phyloP scores from a whole-genome alignment of 495 filamentous ascomycete species.

The Penicillium antarcticum region DNA sequence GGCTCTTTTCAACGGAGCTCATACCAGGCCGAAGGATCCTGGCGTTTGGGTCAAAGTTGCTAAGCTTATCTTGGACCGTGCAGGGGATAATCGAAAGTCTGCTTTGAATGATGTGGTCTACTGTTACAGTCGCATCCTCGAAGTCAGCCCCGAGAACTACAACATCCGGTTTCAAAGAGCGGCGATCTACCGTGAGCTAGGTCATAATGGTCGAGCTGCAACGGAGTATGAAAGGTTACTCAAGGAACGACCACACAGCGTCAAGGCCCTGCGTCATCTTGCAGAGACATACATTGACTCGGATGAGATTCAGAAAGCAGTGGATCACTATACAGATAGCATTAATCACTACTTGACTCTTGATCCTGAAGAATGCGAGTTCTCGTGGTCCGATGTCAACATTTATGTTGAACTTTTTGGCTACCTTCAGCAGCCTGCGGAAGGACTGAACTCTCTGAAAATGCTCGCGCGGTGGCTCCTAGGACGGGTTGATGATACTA shows the following conservation, averaged over 20 bases:
- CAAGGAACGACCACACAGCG: constrained; percentile 55
- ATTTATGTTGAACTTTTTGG: constrained; percentile 79
- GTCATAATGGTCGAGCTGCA: constrained; percentile 53
- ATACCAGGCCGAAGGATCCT: constrained; percentile 65
- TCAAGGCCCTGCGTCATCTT: constrained; percentile 57
- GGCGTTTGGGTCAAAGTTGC: constrained; percentile 67
- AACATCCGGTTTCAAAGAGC: constrained; percentile 60
- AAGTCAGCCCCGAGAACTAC: constrained; percentile 54
- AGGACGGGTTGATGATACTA: constrained; percentile 66
- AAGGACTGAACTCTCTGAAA: constrained; percentile 67
- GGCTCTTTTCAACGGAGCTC: constrained; percentile 68
- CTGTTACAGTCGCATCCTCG: constrained; percentile 68
- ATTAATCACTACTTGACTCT: constrained; percentile 53
- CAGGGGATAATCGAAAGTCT: constrained; percentile 48
- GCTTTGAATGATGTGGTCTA: constrained; percentile 57
- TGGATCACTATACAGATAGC: constrained; percentile 57
- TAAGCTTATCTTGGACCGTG: constrained; percentile 59
- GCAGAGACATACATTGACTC: constrained; percentile 63
- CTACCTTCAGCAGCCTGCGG: constrained; percentile 54
- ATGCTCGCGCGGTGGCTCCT: constrained; percentile 75
- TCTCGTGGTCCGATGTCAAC: constrained; percentile 81
- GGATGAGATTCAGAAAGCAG: constrained; percentile 53
- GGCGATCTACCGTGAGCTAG: constrained; percentile 55
- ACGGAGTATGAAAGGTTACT: constrained; percentile 62
- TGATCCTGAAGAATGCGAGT: constrained; percentile 47